Conservation (phyloP, 208 protist species). For the Phytomonas sp. region DNA sequence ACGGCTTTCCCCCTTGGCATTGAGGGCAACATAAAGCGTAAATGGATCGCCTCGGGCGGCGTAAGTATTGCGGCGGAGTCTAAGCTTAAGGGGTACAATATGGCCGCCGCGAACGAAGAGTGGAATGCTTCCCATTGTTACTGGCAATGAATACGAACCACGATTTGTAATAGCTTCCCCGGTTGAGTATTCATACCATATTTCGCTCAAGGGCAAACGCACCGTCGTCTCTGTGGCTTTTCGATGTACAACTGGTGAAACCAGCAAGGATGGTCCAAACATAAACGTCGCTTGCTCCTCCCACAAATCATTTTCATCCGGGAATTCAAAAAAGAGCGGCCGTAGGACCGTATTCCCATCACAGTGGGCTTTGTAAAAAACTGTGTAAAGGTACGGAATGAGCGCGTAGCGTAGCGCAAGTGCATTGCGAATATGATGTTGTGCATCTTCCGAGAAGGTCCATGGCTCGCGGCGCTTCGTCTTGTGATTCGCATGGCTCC, state of each 20-base stretch:
- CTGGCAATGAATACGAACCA: conserved; percentile 17
- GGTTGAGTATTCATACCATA: conserved; percentile 72
- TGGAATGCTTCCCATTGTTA: conserved; percentile 84
- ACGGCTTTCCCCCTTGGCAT: conserved; percentile 43
- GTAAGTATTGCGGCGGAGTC: conserved; percentile 75
- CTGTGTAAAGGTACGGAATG: conserved; percentile 96
- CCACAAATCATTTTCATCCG: conserved; percentile 59
- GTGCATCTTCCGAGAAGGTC: conserved; percentile 83
- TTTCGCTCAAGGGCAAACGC: conserved; percentile 55
- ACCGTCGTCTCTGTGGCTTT: conserved; percentile 40
- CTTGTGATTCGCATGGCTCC: conserved; percentile 94
- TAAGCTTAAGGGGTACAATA: conserved; percentile 89
- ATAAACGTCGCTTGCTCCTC: conserved; percentile 90
- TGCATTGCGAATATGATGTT: conserved; percentile 52
- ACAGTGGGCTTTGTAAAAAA: conserved; percentile 81
- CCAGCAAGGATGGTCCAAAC: conserved; percentile 85
- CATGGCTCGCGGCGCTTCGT: conserved; percentile 97
- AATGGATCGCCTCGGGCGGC: conserved; percentile 87
- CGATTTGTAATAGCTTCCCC: conserved; percentile 20
- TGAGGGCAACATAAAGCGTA: conserved; percentile 89
- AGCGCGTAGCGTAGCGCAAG: conserved; percentile 90
- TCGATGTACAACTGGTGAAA: conserved; percentile 73
- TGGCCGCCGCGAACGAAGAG: conserved; percentile 90
- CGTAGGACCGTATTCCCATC: conserved; percentile 88
- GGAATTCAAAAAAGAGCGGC: conserved; percentile 94